Evolutionary conservation across 2,329 filamentous ascomycete species (phyloP).

Genomic region (Metarhizium anisopliae): DNA sequence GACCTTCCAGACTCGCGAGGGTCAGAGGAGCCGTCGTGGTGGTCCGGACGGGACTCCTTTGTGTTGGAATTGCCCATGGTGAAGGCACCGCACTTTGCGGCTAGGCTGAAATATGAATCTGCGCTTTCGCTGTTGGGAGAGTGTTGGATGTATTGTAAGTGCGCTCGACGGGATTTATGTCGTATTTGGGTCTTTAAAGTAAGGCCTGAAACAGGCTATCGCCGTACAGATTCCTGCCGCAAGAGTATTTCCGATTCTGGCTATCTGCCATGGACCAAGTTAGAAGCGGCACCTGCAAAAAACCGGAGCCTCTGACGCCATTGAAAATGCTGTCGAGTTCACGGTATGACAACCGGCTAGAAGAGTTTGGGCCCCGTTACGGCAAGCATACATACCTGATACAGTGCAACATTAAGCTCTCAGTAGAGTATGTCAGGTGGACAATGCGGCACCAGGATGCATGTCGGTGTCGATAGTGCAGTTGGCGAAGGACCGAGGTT

Average conservation of each 20-base stretch:
- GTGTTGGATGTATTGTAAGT: background rate
- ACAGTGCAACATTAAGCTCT: background rate
- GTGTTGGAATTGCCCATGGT: constrained; percentile 31
- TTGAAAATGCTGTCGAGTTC: background rate
- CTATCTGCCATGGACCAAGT: background rate
- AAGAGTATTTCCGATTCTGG: background rate
- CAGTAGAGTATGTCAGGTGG: background rate
- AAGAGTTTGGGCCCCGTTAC: background rate
- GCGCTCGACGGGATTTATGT: background rate
- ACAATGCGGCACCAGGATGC: constrained; percentile 3
- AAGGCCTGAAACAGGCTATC: background rate
- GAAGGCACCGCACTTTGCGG: background rate
- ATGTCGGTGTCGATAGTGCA: constrained; percentile 5
- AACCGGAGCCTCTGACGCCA: background rate
- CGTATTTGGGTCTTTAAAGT: background rate
- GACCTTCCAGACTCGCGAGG: constrained; percentile 13
- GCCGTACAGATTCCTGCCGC: background rate
- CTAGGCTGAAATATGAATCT: background rate
- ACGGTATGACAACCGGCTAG: background rate
- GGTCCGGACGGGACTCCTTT: constrained; percentile 28
- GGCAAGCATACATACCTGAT: background rate
- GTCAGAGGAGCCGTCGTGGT: constrained; percentile 10
- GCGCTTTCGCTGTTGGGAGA: background rate
- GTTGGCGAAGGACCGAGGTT: background rate
- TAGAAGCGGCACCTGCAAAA: background rate